Evolutionary conservation across 768 basidiomycete species (phyloP).

Genomic region (Pleurotus djamor): DNA sequence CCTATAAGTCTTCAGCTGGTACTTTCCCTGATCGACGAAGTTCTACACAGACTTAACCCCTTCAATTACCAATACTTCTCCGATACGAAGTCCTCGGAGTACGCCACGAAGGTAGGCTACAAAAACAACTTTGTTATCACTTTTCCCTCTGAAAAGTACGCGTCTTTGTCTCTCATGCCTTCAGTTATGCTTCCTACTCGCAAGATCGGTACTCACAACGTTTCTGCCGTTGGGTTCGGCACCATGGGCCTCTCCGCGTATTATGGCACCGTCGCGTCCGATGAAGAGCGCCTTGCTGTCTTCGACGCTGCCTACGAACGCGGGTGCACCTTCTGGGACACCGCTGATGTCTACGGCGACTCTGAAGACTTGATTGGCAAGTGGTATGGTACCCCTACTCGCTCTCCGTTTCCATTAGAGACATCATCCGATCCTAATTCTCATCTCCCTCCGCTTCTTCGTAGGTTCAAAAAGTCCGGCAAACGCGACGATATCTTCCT

Average conservation of each 20-base stretch:
- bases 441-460: background rate
- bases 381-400: constrained; percentile 24
- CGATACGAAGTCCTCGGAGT: no score
- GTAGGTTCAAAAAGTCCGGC: constrained; percentile 48
- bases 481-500: constrained; percentile 57
- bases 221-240: constrained; percentile 48
- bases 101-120: no score
- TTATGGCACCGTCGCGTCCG: constrained; percentile 36
- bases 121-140: no score
- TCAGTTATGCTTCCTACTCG: background rate
- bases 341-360: constrained; percentile 38
- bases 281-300: constrained; percentile 50
- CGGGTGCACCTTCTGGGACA: constrained; percentile 48
- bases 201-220: constrained; percentile 32
- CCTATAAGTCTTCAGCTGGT: no score
- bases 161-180: no score
- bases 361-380: constrained; percentile 43
- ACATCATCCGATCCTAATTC: constrained; percentile 14
- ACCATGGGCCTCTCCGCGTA: constrained; percentile 46
- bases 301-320: constrained; percentile 36
- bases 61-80: no score
- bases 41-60: no score
- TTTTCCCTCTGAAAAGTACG: no score
- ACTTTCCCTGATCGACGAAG: no score
- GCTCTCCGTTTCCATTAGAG: constrained; percentile 28